Evolutionary conservation across 257 asterid species (phyloP).

Genomic region (Gardenia jasminoides): DNA sequence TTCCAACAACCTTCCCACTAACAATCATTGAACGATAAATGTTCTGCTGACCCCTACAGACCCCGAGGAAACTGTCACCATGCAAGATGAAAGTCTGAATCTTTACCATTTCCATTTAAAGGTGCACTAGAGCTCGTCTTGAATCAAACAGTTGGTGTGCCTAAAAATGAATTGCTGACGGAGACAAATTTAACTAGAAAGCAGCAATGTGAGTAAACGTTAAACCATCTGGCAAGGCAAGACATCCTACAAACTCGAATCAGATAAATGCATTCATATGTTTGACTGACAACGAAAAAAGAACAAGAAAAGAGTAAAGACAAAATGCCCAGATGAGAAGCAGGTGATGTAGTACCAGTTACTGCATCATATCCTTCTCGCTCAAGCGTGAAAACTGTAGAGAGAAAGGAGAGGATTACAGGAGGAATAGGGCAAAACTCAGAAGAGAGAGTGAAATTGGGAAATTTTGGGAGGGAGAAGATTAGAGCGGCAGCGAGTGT

Average conservation of each 20-base stretch:
- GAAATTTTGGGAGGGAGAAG: not conserved
- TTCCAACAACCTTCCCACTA: not conserved
- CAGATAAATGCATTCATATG: not conserved
- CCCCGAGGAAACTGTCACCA: not conserved
- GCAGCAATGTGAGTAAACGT: not conserved
- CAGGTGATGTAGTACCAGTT: not conserved
- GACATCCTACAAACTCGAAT: not conserved
- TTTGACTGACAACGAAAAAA: not conserved
- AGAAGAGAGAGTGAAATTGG: not conserved
- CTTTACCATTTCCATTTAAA: not conserved
- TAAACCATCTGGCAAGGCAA: not conserved
- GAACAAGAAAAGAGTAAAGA: too few relatives aligned
- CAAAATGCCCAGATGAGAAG: not conserved
- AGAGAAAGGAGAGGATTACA: not conserved
- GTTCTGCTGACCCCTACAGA: not conserved
- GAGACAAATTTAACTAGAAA: not conserved
- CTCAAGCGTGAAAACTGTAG: not conserved
- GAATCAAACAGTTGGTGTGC: constrained; percentile 2
- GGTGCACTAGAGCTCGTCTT: not conserved
- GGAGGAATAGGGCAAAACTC: constrained; percentile 12
- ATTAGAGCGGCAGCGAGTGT: not conserved
- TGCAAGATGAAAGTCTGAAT: not conserved
- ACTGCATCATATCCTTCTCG: not conserved
- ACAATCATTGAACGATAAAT: not conserved
- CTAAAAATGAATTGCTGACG: not conserved